Evolutionary conservation across 2,329 filamentous ascomycete species (phyloP), one percentile per base, ranked within the genome.

Genomic region (Exophiala calicioides): DNA sequence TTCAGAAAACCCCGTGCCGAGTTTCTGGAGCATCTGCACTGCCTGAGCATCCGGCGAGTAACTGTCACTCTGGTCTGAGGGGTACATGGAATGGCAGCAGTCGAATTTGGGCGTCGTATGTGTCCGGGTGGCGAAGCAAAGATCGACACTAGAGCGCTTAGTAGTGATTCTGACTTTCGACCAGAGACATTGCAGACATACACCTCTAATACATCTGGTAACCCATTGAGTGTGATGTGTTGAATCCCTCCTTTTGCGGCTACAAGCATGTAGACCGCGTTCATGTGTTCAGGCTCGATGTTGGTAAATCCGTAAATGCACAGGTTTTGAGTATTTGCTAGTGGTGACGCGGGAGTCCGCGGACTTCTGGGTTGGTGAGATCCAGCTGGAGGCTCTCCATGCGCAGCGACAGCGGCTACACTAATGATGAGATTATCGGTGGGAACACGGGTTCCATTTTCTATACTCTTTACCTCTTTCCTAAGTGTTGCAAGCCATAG

Each of bases 271-370:
- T 35, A 36, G 4, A 44, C 16, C 5, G 41, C 41, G 2, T 44
- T 12, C 10, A 21, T 12, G 4, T 44, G 41, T 19, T 35, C 31
- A 8, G 41, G 6, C 9, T 23, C 31, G 20, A 36, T 12, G 12
- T 8, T 18, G 13, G 23, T 18, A 5, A 19, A 19, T 6, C 41
- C 41, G 29, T 44, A 44, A n/a, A 44, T 29, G 15, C 36, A 16
- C 13, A 41, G 38, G 16, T 46, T 46, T 13, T 40, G 43, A 13
- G 43, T 39, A 13, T 31, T 39, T 13, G 34, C 35, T 5, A 46
- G n/a, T 12, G 43, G 43, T 6, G 43, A 46, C 20, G 15, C 12
- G 7, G 26, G 26, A 13, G 23, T 20, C 7, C 18, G 12, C 5
- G 34, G 10, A 3, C n/a, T 19, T 15, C 18, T 27, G 3, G 15